Conservation (phyloP, 805 yeast species). For the Jamesozyma gamospora region DNA sequence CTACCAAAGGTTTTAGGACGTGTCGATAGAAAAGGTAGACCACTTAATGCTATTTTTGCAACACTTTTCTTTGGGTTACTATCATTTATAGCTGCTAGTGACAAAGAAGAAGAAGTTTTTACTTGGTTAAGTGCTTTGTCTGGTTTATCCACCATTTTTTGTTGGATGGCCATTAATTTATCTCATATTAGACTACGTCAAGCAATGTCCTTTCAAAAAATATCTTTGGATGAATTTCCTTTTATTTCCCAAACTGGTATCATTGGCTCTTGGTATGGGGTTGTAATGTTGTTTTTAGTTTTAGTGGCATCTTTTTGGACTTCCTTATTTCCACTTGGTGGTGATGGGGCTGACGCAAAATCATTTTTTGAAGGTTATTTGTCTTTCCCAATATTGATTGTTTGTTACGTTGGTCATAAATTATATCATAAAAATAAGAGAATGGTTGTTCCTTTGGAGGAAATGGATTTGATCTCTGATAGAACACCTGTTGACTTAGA, state of each 20-base stretch:
- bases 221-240: slow-evolving; percentile 50
- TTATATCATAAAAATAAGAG: slow-evolving; percentile 34
- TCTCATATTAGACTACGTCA: slow-evolving; percentile 45
- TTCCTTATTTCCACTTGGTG: slow-evolving; percentile 60
- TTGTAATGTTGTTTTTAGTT: slow-evolving; percentile 43
- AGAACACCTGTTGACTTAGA: slow-evolving; percentile 46
- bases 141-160: slow-evolving; percentile 42
- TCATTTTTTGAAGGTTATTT: slow-evolving; percentile 57
- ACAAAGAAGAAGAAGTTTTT: slow-evolving; percentile 40
- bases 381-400: slow-evolving; percentile 55
- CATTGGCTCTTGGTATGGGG: slow-evolving; percentile 52
- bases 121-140: slow-evolving; percentile 47
- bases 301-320: slow-evolving; percentile 70
- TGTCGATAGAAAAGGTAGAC: slow-evolving; percentile 72
- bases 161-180: slow-evolving; percentile 45
- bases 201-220: slow-evolving; percentile 47
- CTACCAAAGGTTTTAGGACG: slow-evolving; percentile 55
- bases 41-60: slow-evolving; percentile 52
- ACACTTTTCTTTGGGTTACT: slow-evolving; percentile 47
- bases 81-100: slow-evolving; percentile 44
- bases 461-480: slow-evolving; percentile 52
- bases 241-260: slow-evolving; percentile 56
- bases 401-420: slow-evolving; percentile 51
- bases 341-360: slow-evolving; percentile 39
- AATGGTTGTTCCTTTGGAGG: slow-evolving; percentile 33